phyloP scores from a whole-genome alignment of 768 basidiomycete genomes.

The Hygrophoropsis aurantiaca region DNA sequence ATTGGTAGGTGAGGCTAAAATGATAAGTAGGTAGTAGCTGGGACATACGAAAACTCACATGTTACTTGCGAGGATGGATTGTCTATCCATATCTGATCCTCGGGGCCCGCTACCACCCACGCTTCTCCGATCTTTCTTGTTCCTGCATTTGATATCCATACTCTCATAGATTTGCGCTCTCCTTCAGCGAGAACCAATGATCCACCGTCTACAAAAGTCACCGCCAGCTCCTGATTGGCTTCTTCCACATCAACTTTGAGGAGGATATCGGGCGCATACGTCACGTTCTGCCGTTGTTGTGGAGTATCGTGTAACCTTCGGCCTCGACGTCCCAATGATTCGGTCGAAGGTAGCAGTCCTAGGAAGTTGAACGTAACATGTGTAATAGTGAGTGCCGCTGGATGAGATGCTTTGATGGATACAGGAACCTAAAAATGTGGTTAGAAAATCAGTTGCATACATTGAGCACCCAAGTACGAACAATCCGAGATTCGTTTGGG shows the following conservation, averaged over 20 bases:
- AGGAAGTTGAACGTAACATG: conserved; percentile 70
- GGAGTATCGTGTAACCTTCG: conserved; percentile 74
- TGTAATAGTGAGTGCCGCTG: conserved; percentile 55
- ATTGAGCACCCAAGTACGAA: conserved; percentile 31
- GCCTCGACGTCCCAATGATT: conserved; percentile 71
- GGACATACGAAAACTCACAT: conserved; percentile 14
- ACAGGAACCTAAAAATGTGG: conserved; percentile 54
- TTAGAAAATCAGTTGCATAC: conserved; percentile 2
- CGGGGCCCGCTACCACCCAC: conserved; percentile 63
- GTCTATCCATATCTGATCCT: conserved; percentile 63
- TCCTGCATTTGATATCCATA: conserved; percentile 72
- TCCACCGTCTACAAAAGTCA: conserved; percentile 54
- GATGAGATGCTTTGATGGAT: conserved; percentile 50
- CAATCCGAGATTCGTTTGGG: conserved; percentile 64
- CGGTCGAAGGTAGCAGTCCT: conserved; percentile 63
- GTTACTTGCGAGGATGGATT: conserved; percentile 18
- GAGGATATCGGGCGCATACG: conserved; percentile 69
- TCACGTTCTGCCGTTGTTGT: conserved; percentile 62
- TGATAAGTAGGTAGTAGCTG: neutral
- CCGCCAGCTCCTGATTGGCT: conserved; percentile 61
- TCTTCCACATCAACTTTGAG: conserved; percentile 64
- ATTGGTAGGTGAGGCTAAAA: conserved; percentile 12
- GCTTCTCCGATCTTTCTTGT: conserved; percentile 58
- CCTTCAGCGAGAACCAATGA: conserved; percentile 62
- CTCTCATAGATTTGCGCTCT: conserved; percentile 52